Evolutionary conservation across 768 basidiomycete species (phyloP).

Genomic region (Boletus speciosus): DNA sequence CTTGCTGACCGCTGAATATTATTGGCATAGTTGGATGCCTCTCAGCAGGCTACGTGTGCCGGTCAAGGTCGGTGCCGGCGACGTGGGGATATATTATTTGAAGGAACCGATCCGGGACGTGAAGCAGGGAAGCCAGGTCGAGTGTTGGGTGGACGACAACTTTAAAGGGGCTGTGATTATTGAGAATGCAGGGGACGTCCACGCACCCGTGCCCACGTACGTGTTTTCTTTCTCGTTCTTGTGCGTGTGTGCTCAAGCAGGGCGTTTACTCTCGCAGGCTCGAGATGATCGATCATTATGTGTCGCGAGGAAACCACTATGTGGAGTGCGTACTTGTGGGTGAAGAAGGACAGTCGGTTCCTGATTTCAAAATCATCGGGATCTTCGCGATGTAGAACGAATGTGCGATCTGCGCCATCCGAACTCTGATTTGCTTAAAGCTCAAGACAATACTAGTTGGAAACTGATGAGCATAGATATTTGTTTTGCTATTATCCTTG

Average conservation of each 20-base stretch:
- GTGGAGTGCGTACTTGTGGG: conserved; percentile 89
- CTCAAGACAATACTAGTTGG: not conserved
- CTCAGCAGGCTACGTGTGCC: conserved; percentile 81
- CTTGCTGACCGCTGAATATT: conserved; percentile 68
- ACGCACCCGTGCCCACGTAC: conserved; percentile 62
- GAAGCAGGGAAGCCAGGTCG: conserved; percentile 65
- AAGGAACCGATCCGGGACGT: conserved; percentile 60
- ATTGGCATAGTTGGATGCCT: conserved; percentile 90
- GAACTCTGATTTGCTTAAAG: not conserved
- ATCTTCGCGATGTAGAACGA: conserved; percentile 69
- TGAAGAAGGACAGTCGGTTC: conserved; percentile 77
- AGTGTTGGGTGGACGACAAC: conserved; percentile 99
- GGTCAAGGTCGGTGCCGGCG: conserved; percentile 81
- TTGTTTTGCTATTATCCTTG: not conserved
- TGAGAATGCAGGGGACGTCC: conserved; percentile 69
- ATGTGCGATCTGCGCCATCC: not conserved
- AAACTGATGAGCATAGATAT: conserved; percentile 1
- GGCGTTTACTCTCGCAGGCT: conserved; percentile 45
- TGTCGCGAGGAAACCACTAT: conserved; percentile 86
- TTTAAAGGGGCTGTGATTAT: conserved; percentile 70
- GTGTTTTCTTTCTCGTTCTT: conserved; percentile 28
- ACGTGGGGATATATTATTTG: conserved; percentile 88
- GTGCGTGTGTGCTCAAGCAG: not conserved
- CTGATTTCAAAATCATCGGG: conserved; percentile 87
- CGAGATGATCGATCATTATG: conserved; percentile 80